Evolutionary conservation across 371 early-diverging fungal genomes (phyloP), one percentile per base, ranked within the genome.

Genomic region (Apophysomyces elegans): DNA sequence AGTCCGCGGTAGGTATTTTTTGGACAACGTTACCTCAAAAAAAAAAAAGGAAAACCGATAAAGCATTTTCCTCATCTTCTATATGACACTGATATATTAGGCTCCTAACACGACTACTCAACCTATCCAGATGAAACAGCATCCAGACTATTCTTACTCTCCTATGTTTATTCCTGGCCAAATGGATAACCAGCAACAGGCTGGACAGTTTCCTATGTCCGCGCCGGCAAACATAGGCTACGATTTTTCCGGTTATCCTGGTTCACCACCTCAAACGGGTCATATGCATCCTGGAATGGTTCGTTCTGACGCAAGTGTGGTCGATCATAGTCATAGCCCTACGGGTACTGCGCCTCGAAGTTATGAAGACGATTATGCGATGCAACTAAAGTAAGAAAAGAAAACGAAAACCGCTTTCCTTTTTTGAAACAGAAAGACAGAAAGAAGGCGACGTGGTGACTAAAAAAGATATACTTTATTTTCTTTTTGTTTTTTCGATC

Each of bases 211-310:
- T 45, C 71, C 79, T 7, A 76, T 83, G 67, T 83, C 83, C 8
- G 83, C 83, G 3, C 83, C 83, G 46, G 77, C 82, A 44, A 70
- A 79, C 45, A 76, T 73, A 58, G 77, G 79, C 13, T 78, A 69
- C 61, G 79, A 69, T 18, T 68, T 71, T 38, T 54, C 66, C 41
- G 54, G 54, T 18, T 50, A 50, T 50, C 54, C 54, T 21, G 54
- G 21, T 7, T 50, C 54, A 0, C 5, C 62, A 26, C 54, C 54
- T 9, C 54, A n/a, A 11, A 26, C 21, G 18, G 65, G 65, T 59
- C 65, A 60, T 58, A 61, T 61, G 62, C 35, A 61, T 59, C 26
- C 41, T 18, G 39, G 63, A 13, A 67, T 67, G 35, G 58, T 62
- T 37, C 58, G 57, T 39, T 68, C 67, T 32, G 69, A 66, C 21